Base-by-base conservation (phyloP, 2,329 filamentous ascomycete genomes). In the Diaporthe sp. region DNA sequence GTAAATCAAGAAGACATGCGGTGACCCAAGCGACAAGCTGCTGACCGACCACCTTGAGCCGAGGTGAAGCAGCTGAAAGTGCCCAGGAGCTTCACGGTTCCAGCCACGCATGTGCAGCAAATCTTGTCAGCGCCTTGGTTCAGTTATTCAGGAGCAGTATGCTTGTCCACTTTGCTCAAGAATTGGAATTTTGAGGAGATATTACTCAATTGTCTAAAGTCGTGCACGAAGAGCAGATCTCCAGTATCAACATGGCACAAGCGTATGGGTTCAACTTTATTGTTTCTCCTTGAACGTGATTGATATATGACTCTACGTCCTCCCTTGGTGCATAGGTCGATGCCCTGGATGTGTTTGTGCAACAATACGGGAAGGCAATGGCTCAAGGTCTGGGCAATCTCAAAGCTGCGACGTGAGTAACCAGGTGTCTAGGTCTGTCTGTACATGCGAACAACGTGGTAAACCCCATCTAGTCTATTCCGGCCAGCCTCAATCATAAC, bases 41-140 rank as follows among this genome's bases (percentile, higher is more conserved):
- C 25, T 35, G 22, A 67, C 40, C n/a, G 61, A 25, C 13, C 9
- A 30, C 12, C 28, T n/a, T 52, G 61, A 50, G 61, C 61, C 61
- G 61, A 67, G 61, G 61, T 35, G 61, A 67, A 67, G 61, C 61
- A 67, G 61, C 61, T 67, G 61, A 67, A 50, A 67, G 10, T 47
- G 52, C 52, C 42, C 22, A 19, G 45, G 30, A n/a, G 42, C 28
- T 47, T 50, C 42, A 7, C 30, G 19, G 42, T 19, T 15, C 10
- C 22, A 45, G 22, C 57, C 33, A 42, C 13, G 57, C 10, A 40
- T 8, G 35, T 25, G 57, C 57, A 60, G 40, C 22, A 13, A 40
- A 40, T 4, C n/a, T 60, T 40, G n/a, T 19, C 22, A 60, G 33
- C 33, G 38, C 9, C 22, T 38, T n/a, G 22, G 22, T 22, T 33